Percentiles rank a stretch among this genome's conserved stretches.
phyloP scores from a whole-genome alignment of 2,329 filamentous ascomycete species.

The Colletotrichum caudatum region DNA sequence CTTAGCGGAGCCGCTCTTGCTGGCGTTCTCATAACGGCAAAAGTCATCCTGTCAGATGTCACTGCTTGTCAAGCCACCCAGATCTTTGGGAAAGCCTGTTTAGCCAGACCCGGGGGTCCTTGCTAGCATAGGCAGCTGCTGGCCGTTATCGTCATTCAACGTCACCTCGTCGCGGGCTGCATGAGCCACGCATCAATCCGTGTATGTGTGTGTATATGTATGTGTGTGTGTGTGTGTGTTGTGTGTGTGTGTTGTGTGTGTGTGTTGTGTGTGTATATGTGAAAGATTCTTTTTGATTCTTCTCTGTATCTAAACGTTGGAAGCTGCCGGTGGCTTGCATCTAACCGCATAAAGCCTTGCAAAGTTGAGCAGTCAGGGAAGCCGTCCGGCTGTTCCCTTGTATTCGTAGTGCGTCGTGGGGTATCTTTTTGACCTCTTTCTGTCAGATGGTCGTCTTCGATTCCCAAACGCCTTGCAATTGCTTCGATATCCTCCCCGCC shows the following conservation, averaged over 20 bases:
- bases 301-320: conserved; percentile 26
- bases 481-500: conserved; percentile 26
- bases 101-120: not conserved
- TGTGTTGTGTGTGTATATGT: not conserved
- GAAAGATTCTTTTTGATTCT: conserved; percentile 20
- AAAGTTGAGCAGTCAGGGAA: conserved; percentile 28
- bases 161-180: not conserved
- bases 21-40: not conserved
- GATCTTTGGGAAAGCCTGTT: conserved; percentile 1
- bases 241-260: no score
- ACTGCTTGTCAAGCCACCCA: conserved; percentile 14
- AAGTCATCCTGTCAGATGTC: not conserved
- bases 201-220: conserved; percentile 1
- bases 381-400: conserved; percentile 10
- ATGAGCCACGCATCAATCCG: not conserved
- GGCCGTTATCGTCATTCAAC: not conserved
- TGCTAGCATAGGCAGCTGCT: not conserved
- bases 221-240: not conserved
- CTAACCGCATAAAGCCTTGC: conserved; percentile 31
- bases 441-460: conserved; percentile 35
- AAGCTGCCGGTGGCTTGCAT: conserved; percentile 15
- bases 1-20: not conserved
- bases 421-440: conserved; percentile 39
- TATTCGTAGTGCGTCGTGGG: conserved; percentile 33
- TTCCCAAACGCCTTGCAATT: conserved; percentile 42